Percentiles rank a stretch among this genome's conserved stretches.
These are phyloP conservation scores for Somion occarium DNA, from an alignment of 1,284 basidiomycete species.

Conservation along the genomic window DNA sequence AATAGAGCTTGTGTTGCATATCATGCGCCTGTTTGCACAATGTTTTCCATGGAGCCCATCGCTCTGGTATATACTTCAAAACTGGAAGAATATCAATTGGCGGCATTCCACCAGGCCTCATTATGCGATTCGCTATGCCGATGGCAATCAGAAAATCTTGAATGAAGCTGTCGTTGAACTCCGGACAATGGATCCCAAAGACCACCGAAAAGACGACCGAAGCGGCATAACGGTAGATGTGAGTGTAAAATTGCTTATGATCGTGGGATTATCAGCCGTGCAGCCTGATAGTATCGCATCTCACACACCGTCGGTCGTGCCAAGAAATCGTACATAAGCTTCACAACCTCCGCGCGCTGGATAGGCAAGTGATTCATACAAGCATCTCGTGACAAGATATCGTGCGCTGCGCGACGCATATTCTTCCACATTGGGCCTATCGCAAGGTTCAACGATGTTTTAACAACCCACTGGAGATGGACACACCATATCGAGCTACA, in stretches of 20 bases:
- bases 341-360: slow-evolving; percentile 22
- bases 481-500: not conserved
- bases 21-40: slow-evolving; percentile 11
- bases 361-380: slow-evolving; percentile 18
- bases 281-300: not conserved
- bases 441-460: no score
- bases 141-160: slow-evolving; percentile 16
- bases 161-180: slow-evolving; percentile 17
- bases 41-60: slow-evolving; percentile 23
- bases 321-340: slow-evolving; percentile 13
- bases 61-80: slow-evolving; percentile 22
- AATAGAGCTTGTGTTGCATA: slow-evolving; percentile 17
- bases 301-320: slow-evolving; percentile 22
- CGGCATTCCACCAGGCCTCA: slow-evolving; percentile 22
- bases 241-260: slow-evolving; percentile 21
- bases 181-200: slow-evolving; percentile 23
- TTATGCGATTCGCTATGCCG: not conserved
- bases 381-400: not conserved
- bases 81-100: slow-evolving; percentile 24
- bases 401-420: slow-evolving; percentile 1
- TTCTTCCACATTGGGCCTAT: not conserved
- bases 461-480: not conserved
- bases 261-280: not conserved
- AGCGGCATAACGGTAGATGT: slow-evolving; percentile 21
- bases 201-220: slow-evolving; percentile 22